A percentile compares a stretch with the other conserved stretches of the same genome.
Conservation (phyloP, 495 filamentous ascomycete species). For the Annulohypoxylon bovei region DNA sequence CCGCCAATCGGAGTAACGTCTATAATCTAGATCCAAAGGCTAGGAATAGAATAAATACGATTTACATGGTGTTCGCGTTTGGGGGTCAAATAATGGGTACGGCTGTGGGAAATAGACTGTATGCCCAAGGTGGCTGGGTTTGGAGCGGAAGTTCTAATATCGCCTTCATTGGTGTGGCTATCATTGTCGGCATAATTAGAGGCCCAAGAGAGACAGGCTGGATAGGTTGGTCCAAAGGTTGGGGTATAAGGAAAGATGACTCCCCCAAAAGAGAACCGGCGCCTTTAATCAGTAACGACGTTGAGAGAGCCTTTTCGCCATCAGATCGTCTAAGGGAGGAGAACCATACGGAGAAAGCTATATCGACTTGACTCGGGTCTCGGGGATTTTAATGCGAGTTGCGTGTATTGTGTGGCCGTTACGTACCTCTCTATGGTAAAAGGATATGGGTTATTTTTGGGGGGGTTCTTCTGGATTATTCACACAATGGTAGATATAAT, state of each 20-base stretch:
- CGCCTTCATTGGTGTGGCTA: slow-evolving; percentile 68
- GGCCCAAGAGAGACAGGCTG: slow-evolving; percentile 77
- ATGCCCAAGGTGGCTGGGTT: slow-evolving; percentile 75
- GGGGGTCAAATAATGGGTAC: slow-evolving; percentile 82
- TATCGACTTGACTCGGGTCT: no score
- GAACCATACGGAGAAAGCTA: no score
- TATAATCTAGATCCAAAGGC: slow-evolving; percentile 77
- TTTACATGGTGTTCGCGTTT: slow-evolving; percentile 81
- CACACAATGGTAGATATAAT: no score
- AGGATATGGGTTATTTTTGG: no score
- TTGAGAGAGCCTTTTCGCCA: slow-evolving; percentile 1
- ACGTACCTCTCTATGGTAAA: no score
- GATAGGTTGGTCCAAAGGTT: slow-evolving; percentile 80
- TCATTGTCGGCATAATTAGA: slow-evolving; percentile 65
- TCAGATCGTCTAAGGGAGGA: not conserved
- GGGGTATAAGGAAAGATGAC: slow-evolving; percentile 58
- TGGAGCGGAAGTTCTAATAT: slow-evolving; percentile 73
- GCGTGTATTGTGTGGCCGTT: no score
- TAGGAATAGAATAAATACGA: slow-evolving; percentile 82
- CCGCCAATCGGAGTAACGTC: slow-evolving; percentile 77
- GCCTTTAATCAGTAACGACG: not conserved
- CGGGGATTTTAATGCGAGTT: no score
- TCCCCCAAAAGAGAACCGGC: slow-evolving; percentile 22
- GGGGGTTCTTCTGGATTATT: no score
- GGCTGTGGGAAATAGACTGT: slow-evolving; percentile 74